Base-by-base conservation (phyloP, 2,329 filamentous ascomycete species). In the Phoma sp. region DNA sequence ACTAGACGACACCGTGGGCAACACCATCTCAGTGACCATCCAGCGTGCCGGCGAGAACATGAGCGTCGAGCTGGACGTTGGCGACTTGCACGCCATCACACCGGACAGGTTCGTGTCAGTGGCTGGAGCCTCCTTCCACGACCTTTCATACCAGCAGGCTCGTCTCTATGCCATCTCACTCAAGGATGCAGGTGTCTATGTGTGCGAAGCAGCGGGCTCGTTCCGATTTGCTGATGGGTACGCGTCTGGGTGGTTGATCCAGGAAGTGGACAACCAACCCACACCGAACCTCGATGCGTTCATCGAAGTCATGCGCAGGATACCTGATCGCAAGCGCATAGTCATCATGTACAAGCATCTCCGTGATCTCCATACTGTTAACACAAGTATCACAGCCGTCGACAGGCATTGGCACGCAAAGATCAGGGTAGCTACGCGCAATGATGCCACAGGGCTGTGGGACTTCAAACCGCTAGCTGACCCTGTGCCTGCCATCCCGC, bases 131-230 rank as follows among this genome's bases (percentile, higher is more conserved):
- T 93, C 92, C 54, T 98, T 99, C 80, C 96, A 99, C 78, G 87
- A 96, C 72, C 81, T 99, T 15, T 99, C 96, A 1, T 99, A 99
- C 74, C 95, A 99, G 72, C 93, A 98, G 76, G 92, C 95, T n/a
- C 88, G 95, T 9, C 84, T 97, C 4, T 98, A 97, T 73, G 93
- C 93, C 28, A 93, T 99, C 53, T 88, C 93, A 9, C 90, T 92
- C 66, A 89, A 92, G 73, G 72, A 76, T 45, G 69, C 76, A 34
- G 95, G 95, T 28, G 92, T 99, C 15, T 99, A 91, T 72, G 89
- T 98, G 54, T 98, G 93, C 70, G 95, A 99, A 76, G 91, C 93
- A 5, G 90, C 91, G 2, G 95, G 95, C 2, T 96, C 95, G 0
- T 99, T 98, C 82, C 88, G 93, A 43, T 91, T 99, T 60, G 69